Base-by-base conservation (phyloP, 768 basidiomycete species). In the Mycena galopus region DNA sequence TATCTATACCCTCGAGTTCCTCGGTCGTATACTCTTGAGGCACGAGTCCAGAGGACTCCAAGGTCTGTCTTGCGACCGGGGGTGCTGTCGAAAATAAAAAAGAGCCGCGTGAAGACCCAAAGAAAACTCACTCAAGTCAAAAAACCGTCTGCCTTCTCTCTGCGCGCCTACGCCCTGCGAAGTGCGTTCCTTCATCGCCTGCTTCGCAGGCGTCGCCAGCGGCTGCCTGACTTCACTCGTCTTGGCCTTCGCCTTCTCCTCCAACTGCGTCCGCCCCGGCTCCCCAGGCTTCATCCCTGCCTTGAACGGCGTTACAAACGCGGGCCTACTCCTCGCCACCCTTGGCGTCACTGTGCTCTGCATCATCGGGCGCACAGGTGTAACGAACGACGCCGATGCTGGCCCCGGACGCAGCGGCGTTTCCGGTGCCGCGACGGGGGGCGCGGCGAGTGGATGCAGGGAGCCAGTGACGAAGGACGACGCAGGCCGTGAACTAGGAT, bases 281-380 rank as follows among this genome's bases (percentile, higher is more conserved):
- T 86, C 84, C 42, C 83, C 83, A 56, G 88, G 87, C 72, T 81
- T 82, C 82, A 87, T 83, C 30, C 86, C 88, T 7, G 79, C 64
- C 76, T 92, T 93, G 78, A 93, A 93, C 0, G 91, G 91, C 2
- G 91, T 92, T 9, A 86, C 80, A 71, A 92, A 92, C n/a, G 83
- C 81, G 37, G 84, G 80, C 8, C 80, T 79, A 33, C 71, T 79
- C 60, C 79, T 79, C 35, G 53, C 39, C 30, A 37, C 16, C n/a
- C 50, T 51, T 9, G 75, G 29, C 21, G 37, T 51, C 50, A 51
- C 50, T 7, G 23, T 39, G 57, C 27, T 65, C 67, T 65, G 42
- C 32, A 35, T 39, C 37, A 30, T 39, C 17, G 53, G 72, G 51
- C 21, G 71, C 29, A 66, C 33, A 16, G 77, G 77, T 21, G 79